Evolutionary conservation across 2,329 filamentous ascomycete genomes (phyloP), one percentile per base, ranked within the genome.

Genomic region (Fusarium sterilihyphosum): DNA sequence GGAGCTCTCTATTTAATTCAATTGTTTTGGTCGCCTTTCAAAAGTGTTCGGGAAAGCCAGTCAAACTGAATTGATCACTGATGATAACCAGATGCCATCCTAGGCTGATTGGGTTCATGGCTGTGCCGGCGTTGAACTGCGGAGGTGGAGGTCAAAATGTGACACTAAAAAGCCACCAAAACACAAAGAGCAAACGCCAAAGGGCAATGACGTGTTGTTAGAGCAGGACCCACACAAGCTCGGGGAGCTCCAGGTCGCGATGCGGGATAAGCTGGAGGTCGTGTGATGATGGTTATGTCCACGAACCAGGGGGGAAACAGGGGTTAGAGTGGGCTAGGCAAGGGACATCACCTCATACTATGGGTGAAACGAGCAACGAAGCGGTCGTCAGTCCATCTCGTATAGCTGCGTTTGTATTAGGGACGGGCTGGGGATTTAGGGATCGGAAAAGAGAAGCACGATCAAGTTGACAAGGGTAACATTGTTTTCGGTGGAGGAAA

Each of bases 1-100:
- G 76, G 71, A 73, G 64, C 73, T 78, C 77, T 78, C 74, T 78
- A 78, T 77, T 78, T 61, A 74, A 73, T 76, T 75, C 62, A 67
- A 65, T 65, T 74, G 56, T 62, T 70, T 29, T 70, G 68, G 72
- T 74, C 72, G 46, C 41, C 60, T 73, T 73, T 73, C 38, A 35
- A 53, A 53, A 50, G 17, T 8, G n/a, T 20, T 8, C 6, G 8
- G 14, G 29, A 26, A 58, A 35, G 17, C 17, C 24, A 20, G 37
- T 29, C 20, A 31, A 37, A 12, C 38, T 53, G 41, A 50, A 47
- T 29, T 52, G n/a, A 37, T 31, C 37, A 33, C 11, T 29, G 31
- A 37, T 43, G 31, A 26, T 37, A 14, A 26, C 20, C n/a, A 35
- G 37, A 35, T 31, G 38, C 26, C 29, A 26, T 22, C 33, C 24